phyloP scores from a whole-genome alignment of 495 filamentous ascomycete species.

The Lasiosphaeria ovina region DNA sequence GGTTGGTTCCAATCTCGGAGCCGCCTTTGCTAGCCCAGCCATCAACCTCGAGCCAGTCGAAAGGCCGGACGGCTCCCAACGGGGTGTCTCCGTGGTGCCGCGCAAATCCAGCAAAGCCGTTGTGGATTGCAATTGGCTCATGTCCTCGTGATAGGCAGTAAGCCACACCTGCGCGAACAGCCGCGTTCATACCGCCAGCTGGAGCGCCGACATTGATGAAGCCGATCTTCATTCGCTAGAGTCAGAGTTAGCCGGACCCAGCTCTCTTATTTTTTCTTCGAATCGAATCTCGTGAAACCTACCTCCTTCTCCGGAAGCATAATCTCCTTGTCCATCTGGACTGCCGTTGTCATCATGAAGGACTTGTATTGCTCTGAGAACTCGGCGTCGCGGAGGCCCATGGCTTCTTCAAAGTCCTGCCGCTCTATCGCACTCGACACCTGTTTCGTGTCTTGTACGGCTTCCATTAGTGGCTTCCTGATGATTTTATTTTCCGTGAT shows the following conservation, averaged over 20 bases:
- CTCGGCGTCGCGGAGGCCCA: slow-evolving; percentile 84
- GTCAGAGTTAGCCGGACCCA: slow-evolving; percentile 18
- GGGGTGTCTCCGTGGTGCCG: slow-evolving; percentile 85
- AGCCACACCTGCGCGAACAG: slow-evolving; percentile 90
- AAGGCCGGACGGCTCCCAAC: slow-evolving; percentile 74
- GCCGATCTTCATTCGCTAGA: slow-evolving; percentile 82
- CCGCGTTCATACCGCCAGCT: slow-evolving; percentile 98
- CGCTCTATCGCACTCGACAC: slow-evolving; percentile 76
- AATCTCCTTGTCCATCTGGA: slow-evolving; percentile 42
- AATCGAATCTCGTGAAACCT: slow-evolving; percentile 21
- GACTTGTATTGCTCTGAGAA: slow-evolving; percentile 90
- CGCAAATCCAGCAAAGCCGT: slow-evolving; percentile 93
- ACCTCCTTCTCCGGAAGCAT: slow-evolving; percentile 72
- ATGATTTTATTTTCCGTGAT: slow-evolving; percentile 98
- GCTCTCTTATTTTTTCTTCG: background rate
- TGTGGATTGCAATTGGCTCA: slow-evolving; percentile 87
- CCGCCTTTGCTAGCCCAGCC: slow-evolving; percentile 94
- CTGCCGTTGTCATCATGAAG: slow-evolving; percentile 81
- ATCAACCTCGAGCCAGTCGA: slow-evolving; percentile 92
- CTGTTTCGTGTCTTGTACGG: slow-evolving; percentile 78
- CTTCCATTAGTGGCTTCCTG: slow-evolving; percentile 82
- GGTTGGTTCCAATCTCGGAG: slow-evolving; percentile 97
- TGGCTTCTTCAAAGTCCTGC: slow-evolving; percentile 80
- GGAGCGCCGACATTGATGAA: slow-evolving; percentile 97
- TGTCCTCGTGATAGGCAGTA: slow-evolving; percentile 95